Base-by-base conservation (phyloP, 164 flowering plant species). In the Magnolia sinica region DNA sequence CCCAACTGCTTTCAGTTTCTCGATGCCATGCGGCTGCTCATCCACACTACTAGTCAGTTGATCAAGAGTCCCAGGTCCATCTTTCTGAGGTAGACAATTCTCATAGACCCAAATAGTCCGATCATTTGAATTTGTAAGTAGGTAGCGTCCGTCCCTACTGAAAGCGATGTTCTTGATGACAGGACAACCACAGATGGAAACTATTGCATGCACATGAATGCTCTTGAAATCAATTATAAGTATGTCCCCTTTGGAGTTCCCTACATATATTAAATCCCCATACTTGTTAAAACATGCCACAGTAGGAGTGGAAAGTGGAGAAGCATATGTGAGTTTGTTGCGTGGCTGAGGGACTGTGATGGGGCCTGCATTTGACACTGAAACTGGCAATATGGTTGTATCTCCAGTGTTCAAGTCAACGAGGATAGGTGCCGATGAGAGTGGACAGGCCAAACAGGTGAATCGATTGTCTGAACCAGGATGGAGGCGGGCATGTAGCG, bases 261-360 rank as follows among this genome's bases (percentile, higher is more conserved):
- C 98, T 73, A 91, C 86, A 84, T 91, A 96, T 76, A 96, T 91
- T 78, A 96, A 83, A 88, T 91, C 96, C 27, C 99, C 99, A 76
- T 80, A 75, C 79, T 91, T 96, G 82, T 88, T 91, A 80, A 94
- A 96, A 85, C 96, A 91, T 49, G 99, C 99, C 31, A 95, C 89
- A 75, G 92, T 87, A 58, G 96, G 97, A 61, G 94, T 84, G 81
- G 84, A 90, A 77, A 92, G 88, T 24, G 90, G 83, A 70, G 90
- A 84, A 50, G 90, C 92, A 82, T 96, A 97, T 2, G 92, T 85
- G 71, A 85, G 84, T 76, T 91, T 92, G 78, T 83, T 91, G 29
- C 93, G 91, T 65, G 88, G 80, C 7, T 85, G 78, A 74, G 86
- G 90, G 50, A 76, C 83, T 72, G 66, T 72, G 51, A 83, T 91